Evolutionary conservation across 768 basidiomycete genomes (phyloP).

Genomic region (Neoboletus brunneissimus): DNA sequence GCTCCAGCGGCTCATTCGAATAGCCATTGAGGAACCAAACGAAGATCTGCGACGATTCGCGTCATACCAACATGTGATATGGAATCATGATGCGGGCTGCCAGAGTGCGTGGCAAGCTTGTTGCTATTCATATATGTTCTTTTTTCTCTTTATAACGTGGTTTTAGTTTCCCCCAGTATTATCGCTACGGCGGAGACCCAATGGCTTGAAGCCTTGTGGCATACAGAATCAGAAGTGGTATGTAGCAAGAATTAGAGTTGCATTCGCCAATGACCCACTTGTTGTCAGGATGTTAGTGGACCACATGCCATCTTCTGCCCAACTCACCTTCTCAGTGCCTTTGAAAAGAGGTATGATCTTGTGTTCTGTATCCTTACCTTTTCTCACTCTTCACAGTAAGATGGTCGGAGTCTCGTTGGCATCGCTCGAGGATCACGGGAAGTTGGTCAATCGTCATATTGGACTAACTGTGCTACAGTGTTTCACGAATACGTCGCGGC

Average conservation of each 20-base stretch:
- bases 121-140: background rate
- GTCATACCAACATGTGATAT: conserved; percentile 56
- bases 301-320: conserved; percentile 48
- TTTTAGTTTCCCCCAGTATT: conserved; percentile 33
- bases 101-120: conserved; percentile 35
- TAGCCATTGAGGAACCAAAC: conserved; percentile 34
- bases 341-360: conserved; percentile 41
- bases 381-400: conserved; percentile 36
- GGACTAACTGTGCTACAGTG: conserved; percentile 40
- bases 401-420: conserved; percentile 38
- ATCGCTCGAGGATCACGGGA: conserved; percentile 39
- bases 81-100: conserved; percentile 41
- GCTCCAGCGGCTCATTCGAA: conserved; percentile 39
- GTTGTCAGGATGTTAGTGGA: conserved; percentile 26
- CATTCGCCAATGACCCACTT: background rate
- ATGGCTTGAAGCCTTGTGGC: conserved; percentile 56
- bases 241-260: background rate
- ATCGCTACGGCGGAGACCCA: conserved; percentile 38
- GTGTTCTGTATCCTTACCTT: background rate
- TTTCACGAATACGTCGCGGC: conserved; percentile 35
- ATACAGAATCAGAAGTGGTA: conserved; percentile 8
- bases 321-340: conserved; percentile 35
- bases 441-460: conserved; percentile 38
- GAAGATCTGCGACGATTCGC: conserved; percentile 45
- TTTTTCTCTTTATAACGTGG: background rate